Evolutionary conservation across 176 grass and related monocot genomes (phyloP).

Genomic region (Carex pumila): DNA sequence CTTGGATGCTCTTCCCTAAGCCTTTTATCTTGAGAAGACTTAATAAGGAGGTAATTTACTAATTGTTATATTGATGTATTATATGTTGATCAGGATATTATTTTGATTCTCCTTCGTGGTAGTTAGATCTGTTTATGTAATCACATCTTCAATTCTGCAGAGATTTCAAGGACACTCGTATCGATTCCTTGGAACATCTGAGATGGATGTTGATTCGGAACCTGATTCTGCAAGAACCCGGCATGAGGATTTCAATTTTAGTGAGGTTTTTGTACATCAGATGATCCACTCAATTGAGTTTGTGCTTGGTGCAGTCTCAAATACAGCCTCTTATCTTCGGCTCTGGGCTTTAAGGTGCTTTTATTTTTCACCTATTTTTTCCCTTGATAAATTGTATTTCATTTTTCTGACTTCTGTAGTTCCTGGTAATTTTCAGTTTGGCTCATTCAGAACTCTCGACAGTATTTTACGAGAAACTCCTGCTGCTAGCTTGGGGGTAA

Average conservation of each 20-base stretch:
- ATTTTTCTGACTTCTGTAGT: constrained; percentile 21
- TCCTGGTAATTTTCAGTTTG: constrained; percentile 55
- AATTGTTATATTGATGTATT: neutral
- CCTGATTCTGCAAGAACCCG: constrained; percentile 79
- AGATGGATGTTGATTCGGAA: constrained; percentile 92
- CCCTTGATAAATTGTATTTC: constrained; percentile 1
- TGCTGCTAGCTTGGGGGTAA: constrained; percentile 93
- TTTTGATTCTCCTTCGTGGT: neutral
- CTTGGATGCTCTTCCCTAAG: constrained; percentile 98
- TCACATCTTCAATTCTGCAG: constrained; percentile 27
- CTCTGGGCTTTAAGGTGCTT: constrained; percentile 96
- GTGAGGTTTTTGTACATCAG: constrained; percentile 99
- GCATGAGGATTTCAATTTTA: constrained; percentile 96
- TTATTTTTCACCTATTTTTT: neutral
- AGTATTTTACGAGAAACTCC: constrained; percentile 98
- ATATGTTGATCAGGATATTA: neutral
- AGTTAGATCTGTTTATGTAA: constrained; percentile 6
- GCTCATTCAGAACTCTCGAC: constrained; percentile 97
- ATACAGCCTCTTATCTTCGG: constrained; percentile 97
- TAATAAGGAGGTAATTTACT: constrained; percentile 68
- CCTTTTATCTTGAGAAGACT: constrained; percentile 90
- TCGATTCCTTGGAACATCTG: constrained; percentile 77
- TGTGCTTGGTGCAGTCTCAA: constrained; percentile 96
- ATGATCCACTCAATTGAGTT: constrained; percentile 99
- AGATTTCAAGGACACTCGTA: constrained; percentile 98